Base-by-base conservation (phyloP, 441 rosid genomes). In the Metrosideros polymorpha region DNA sequence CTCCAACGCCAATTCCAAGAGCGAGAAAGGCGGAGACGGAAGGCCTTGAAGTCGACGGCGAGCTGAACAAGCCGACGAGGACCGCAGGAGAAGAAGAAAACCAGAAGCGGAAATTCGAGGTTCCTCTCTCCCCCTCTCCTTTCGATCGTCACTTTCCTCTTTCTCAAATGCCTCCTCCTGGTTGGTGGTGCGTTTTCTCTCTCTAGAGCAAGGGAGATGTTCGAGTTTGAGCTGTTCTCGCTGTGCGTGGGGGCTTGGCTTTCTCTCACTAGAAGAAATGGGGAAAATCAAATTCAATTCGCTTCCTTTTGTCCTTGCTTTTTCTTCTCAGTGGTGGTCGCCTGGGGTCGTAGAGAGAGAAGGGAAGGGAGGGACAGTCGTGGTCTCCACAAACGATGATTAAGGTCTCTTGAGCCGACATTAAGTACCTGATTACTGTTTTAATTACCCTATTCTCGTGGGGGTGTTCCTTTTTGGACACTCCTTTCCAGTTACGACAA, bases 291-390 rank as follows among this genome's bases (percentile, higher is more conserved):
- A 55, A 12, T 47, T 79, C 59, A 76, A 71, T 79, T 77, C 82
- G 52, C 42, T 50, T 17, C n/a, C 52, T 50, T 84, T 56, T 86
- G 59, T 66, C 59, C 51, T 6, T 85, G 43, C 54, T 18, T 29
- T 79, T n/a, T 56, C 54, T 61, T 49, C 86, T 61, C 77, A 43
- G 43, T 42, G 86, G 87, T 83, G 89, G 93, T 91, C 93, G 86
- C 90, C 92, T 86, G 93, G 94, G 93, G 93, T 92, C 96, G 93
- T 18, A 91, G 84, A 77, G 57, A 50, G 59, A 84, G n/a, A 7
- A 8, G 82, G 86, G 42, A 87, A 87, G 90, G 87, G 89, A 87
- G 89, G 91, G 89, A 88, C 84, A 83, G 87, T 93, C 94, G 91
- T 91, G 93, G 90, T 91, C 63, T 88, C 93, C 94, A 92, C 90